phyloP scores from a whole-genome alignment of 1,284 basidiomycete species.

The Ceratobasidium papillatum region DNA sequence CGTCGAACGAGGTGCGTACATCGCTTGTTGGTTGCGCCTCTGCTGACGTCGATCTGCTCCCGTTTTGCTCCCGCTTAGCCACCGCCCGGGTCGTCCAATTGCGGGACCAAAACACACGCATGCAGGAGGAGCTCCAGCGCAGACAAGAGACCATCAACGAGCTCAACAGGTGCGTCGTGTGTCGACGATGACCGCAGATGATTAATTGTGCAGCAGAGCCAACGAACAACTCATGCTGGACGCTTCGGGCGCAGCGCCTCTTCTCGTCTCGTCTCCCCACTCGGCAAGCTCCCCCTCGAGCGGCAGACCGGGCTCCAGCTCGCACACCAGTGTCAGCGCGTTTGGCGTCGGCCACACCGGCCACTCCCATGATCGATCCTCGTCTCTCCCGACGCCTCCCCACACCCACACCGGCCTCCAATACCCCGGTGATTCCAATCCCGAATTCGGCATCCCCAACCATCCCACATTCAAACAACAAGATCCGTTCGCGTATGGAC shows the following conservation, averaged over 20 bases:
- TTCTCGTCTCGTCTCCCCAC: constrained; percentile 34
- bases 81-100: constrained; percentile 37
- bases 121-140: constrained; percentile 28
- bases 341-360: constrained; percentile 22
- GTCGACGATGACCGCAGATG: neutral
- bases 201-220: constrained; percentile 1
- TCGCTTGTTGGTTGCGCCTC: neutral
- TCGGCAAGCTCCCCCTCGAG: constrained; percentile 22
- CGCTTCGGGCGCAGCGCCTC: constrained; percentile 31
- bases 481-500: constrained; percentile 34
- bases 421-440: constrained; percentile 12
- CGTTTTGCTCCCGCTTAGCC: constrained; percentile 30
- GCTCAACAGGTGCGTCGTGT: constrained; percentile 20
- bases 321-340: constrained; percentile 29
- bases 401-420: constrained; percentile 37
- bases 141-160: constrained; percentile 31
- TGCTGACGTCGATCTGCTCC: constrained; percentile 24
- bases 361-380: constrained; percentile 25
- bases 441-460: constrained; percentile 28
- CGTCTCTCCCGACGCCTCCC: constrained; percentile 31
- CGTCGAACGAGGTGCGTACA: constrained; percentile 26
- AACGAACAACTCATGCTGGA: constrained; percentile 37
- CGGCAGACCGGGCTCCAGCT: constrained; percentile 31
- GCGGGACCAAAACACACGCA: constrained; percentile 24
- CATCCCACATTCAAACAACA: constrained; percentile 11